Conservation (phyloP, 2,329 filamentous ascomycete genomes). For the Orbilia oligospora region DNA sequence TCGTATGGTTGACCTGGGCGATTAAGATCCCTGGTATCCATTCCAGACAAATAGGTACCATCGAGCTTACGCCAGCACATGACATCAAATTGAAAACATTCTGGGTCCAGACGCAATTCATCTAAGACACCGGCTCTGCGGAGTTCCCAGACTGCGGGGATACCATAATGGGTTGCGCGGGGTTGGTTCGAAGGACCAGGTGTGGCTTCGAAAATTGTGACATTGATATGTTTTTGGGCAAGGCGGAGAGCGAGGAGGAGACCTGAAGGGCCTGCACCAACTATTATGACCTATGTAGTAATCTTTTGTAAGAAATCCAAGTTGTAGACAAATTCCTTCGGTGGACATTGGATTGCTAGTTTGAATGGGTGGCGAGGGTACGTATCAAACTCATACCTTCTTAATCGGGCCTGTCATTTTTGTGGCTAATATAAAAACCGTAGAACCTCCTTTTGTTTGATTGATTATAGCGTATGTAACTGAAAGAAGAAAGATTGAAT, state of each 20-base stretch:
- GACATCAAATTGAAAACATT: constrained; percentile 66
- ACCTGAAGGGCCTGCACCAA: constrained; percentile 71
- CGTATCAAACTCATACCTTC: constrained; percentile 21
- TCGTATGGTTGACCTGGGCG: constrained; percentile 66
- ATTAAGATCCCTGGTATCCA: constrained; percentile 63
- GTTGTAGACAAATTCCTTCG: background rate
- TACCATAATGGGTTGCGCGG: constrained; percentile 75
- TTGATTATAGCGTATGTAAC: background rate
- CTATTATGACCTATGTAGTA: constrained; percentile 68
- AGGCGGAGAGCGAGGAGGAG: constrained; percentile 72
- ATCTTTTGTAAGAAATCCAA: background rate
- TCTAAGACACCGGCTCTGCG: constrained; percentile 74
- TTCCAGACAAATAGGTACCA: constrained; percentile 65
- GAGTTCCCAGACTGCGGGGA: constrained; percentile 74
- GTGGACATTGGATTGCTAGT: too few relatives aligned
- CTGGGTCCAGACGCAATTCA: constrained; percentile 68
- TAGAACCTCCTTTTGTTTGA: too few relatives aligned
- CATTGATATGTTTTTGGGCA: constrained; percentile 71
- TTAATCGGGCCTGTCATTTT: constrained; percentile 49
- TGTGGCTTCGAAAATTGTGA: constrained; percentile 73
- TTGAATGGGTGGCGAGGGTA: too few relatives aligned
- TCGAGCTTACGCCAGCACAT: constrained; percentile 69
- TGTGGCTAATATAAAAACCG: background rate
- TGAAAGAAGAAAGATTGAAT: background rate
- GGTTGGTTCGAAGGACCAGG: constrained; percentile 73